A percentile compares a stretch with the other conserved stretches of the same genome.
These are phyloP conservation scores for Ceratobasidium sp. DNA, from an alignment of 1,284 basidiomycete genomes.

Conservation along the genomic window DNA sequence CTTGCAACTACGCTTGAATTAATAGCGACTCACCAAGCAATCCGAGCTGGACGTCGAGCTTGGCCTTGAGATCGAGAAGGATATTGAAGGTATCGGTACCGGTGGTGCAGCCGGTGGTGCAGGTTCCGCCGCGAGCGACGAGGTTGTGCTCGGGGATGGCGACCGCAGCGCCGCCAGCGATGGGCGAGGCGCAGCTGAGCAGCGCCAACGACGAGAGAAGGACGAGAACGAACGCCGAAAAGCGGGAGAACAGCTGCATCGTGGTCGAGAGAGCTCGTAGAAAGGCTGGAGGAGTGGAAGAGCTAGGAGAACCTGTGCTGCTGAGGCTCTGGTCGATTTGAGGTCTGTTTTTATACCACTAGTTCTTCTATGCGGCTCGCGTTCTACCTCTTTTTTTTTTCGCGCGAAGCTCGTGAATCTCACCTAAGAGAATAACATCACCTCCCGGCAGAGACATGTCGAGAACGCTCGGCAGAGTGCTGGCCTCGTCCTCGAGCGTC, in stretches of 20 bases:
- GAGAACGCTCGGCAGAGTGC: neutral
- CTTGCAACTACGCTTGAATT: neutral
- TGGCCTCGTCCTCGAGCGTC: neutral
- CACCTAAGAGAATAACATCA: neutral
- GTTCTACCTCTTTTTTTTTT: no score
- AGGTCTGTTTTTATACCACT: neutral
- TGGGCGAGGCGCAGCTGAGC: no score
- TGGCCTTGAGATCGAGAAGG: slow-evolving; percentile 28
- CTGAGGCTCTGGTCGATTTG: slow-evolving; percentile 7
- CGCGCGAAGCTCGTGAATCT: neutral
- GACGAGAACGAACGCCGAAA: slow-evolving; percentile 26
- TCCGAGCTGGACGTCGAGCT: slow-evolving; percentile 28
- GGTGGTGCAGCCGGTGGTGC: slow-evolving; percentile 22
- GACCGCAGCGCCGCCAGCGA: slow-evolving; percentile 7
- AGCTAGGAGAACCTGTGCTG: slow-evolving; percentile 38
- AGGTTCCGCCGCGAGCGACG: slow-evolving; percentile 37
- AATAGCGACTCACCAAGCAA: slow-evolving; percentile 12
- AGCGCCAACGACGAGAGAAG: slow-evolving; percentile 35
- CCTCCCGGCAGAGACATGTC: neutral
- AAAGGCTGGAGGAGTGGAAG: slow-evolving; percentile 12
- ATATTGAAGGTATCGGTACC: slow-evolving; percentile 27
- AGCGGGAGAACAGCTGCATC: slow-evolving; percentile 40
- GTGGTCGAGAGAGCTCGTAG: neutral
- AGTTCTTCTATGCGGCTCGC: neutral
- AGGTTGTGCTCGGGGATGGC: slow-evolving; percentile 36